Evolutionary conservation across 2,329 filamentous ascomycete species (phyloP), one percentile per base, ranked within the genome.

Genomic region (Penicillium sclerotigenum): DNA sequence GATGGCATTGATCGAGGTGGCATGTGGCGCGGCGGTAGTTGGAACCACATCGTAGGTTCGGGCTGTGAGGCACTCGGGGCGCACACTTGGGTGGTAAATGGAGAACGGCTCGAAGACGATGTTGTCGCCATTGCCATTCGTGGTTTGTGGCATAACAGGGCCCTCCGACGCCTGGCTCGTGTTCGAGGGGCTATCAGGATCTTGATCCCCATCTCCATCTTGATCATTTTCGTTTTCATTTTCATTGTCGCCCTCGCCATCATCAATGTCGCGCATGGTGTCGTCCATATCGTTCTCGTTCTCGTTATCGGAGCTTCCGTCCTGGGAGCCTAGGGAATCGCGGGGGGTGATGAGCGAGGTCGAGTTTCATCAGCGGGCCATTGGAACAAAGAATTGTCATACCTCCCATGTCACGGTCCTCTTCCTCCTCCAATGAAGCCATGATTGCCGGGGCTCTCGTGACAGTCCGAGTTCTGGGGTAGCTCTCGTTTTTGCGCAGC

Each of bases 1-100:
- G 56, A 99, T 84, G 10, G 91, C 88, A 70, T 99, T 99, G 74
- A 99, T 90, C 51, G 91, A 97, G 3, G 94, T 99, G 59, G 91
- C 89, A 72, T 97, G 92, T 1, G 94, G 94, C 3, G 94, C 94
- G 2, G 94, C 94, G 77, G 97, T 97, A 22, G 94, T 97, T 1
- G 94, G 94, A 1, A 96, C 88, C 58, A 99, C 96, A 71, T 99
- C 94, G 78, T 97, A 99, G 2, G 88, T 84, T 38, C 81, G 79
- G 14, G 94, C 93, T 1, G 82, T 87, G 47, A 96, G 77, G n/a
- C 86, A 89, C 68, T 96, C 91, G 11, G 87, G 81, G 0, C 89
- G 85, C n/a, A 91, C 81, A 47, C 77, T 80, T 1, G 87, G 88
- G 46, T 83, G 85, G 62, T 76, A 80, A 57, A 74, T 77, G 38